These are phyloP conservation scores for Naematelia aurantialba DNA, from an alignment of 768 basidiomycete species.

Conservation along the genomic window DNA sequence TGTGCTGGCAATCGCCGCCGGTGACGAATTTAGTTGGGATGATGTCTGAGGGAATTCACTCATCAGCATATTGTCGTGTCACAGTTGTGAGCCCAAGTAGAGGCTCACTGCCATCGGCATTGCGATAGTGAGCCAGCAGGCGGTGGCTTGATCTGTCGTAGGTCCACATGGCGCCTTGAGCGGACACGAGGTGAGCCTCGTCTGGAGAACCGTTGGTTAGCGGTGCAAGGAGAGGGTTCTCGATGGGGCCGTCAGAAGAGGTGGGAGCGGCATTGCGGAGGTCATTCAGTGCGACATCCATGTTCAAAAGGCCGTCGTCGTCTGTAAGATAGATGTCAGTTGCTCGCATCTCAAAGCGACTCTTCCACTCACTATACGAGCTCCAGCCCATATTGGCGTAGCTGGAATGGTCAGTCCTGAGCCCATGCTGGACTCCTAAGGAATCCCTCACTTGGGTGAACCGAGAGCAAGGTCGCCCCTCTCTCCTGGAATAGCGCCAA, in stretches of 20 bases:
- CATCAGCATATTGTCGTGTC: too few species aligned
- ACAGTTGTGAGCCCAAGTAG: too few species aligned
- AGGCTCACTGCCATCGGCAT: neutral
- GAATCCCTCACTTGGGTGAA: neutral
- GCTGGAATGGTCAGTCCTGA: neutral
- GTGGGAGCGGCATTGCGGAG: neutral
- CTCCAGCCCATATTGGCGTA: neutral
- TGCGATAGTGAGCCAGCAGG: neutral
- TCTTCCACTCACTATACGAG: neutral
- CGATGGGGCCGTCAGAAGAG: neutral
- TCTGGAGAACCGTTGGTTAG: neutral
- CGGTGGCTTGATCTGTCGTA: neutral
- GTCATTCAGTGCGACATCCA: neutral
- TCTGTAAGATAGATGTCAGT: neutral
- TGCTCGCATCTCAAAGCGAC: neutral
- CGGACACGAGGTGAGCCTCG: neutral
- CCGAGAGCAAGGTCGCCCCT: neutral
- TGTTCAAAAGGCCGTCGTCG: neutral
- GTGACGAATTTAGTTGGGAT: slow-evolving; percentile 34
- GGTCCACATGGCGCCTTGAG: neutral
- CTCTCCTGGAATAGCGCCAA: neutral
- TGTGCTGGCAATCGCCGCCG: slow-evolving; percentile 31
- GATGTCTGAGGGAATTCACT: neutral
- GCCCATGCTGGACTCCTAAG: neutral
- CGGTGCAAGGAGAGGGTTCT: neutral